phyloP scores from a whole-genome alignment of 345 rosid species.

The Camelina neglecta region DNA sequence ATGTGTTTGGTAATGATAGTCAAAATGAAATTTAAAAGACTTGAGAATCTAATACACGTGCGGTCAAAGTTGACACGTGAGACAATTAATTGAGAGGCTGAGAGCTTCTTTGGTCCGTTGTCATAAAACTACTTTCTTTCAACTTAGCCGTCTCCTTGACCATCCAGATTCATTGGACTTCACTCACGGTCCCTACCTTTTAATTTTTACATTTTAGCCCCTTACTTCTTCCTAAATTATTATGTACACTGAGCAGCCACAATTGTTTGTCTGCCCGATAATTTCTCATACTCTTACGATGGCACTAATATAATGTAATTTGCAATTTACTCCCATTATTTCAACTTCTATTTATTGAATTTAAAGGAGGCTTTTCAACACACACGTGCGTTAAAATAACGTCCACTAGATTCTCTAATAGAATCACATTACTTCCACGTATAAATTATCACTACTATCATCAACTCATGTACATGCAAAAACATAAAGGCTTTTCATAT shows the following conservation, averaged over 20 bases:
- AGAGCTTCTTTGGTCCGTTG: constrained; percentile 28
- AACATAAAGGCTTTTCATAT: not conserved
- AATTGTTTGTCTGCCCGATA: not conserved
- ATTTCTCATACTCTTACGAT: not conserved
- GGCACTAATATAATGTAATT: not conserved
- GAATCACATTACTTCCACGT: constrained; percentile 32
- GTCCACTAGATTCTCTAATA: constrained; percentile 35
- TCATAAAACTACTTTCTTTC: constrained; percentile 31
- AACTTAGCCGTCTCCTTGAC: constrained; percentile 47
- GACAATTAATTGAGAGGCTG: constrained; percentile 31
- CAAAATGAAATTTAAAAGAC: constrained; percentile 25
- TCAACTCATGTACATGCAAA: constrained; percentile 35
- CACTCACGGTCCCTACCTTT: constrained; percentile 3
- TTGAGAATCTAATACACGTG: constrained; percentile 35
- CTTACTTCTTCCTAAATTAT: constrained; percentile 3
- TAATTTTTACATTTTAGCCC: constrained; percentile 15
- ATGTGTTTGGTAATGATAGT: constrained; percentile 2
- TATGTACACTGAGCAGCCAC: constrained; percentile 5
- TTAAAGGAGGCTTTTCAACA: constrained; percentile 40
- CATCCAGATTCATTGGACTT: constrained; percentile 45
- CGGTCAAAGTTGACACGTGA: constrained; percentile 41
- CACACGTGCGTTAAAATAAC: constrained; percentile 40
- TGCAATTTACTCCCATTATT: not conserved
- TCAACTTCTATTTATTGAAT: not conserved
- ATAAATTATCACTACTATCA: constrained; percentile 28